phyloP scores from a whole-genome alignment of 2,329 filamentous ascomycete species.

The Thelonectria blattea region DNA sequence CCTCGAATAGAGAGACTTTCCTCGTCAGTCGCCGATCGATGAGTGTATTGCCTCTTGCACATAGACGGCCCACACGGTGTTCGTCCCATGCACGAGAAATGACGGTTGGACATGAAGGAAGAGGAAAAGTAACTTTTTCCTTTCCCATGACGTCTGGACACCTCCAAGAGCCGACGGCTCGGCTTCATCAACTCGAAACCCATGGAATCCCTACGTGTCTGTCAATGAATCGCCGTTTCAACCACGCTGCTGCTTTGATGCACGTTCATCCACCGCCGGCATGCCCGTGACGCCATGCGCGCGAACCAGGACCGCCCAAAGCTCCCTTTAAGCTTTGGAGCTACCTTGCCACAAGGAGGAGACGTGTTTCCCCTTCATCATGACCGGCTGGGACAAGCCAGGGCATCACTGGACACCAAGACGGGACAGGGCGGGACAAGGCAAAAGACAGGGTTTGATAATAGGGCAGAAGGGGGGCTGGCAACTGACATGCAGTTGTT shows the following conservation, averaged over 20 bases:
- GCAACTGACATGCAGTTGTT: too few relatives aligned
- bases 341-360: conserved; percentile 15
- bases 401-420: neutral
- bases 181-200: neutral
- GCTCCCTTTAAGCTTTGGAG: conserved; percentile 33
- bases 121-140: neutral
- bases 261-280: neutral
- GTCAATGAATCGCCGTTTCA: neutral
- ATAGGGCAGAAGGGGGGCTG: too few relatives aligned
- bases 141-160: too few relatives aligned
- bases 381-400: neutral
- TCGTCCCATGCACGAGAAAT: neutral
- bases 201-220: neutral
- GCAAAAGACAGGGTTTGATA: too few relatives aligned
- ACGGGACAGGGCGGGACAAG: neutral
- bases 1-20: neutral
- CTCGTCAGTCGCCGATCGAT: too few relatives aligned
- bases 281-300: neutral
- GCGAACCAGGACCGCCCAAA: neutral
- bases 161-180: too few relatives aligned
- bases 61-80: neutral
- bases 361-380: neutral
- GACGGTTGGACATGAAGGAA: too few relatives aligned
- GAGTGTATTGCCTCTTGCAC: too few relatives aligned
- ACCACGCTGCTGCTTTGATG: too few relatives aligned